Percentiles rank a stretch among this genome's conserved stretches.
Conservation (phyloP, 2,329 filamentous ascomycete species). For the Catunica adiposa region DNA sequence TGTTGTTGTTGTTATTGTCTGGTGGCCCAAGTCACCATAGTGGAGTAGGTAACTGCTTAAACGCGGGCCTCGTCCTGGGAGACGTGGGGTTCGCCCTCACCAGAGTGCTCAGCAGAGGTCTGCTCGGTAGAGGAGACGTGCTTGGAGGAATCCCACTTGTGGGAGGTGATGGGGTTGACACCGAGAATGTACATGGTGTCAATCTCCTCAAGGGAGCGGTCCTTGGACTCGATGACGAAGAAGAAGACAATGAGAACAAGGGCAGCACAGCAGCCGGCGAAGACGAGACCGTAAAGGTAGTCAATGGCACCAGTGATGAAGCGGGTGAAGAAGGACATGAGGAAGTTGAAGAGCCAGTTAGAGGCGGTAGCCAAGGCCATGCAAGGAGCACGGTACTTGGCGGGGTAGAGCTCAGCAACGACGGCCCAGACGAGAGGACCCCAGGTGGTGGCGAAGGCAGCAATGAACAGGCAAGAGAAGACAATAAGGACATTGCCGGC, state of each 20-base stretch:
- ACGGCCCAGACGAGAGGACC: slow-evolving; percentile 53
- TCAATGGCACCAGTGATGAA: slow-evolving; percentile 56
- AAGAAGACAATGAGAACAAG: slow-evolving; percentile 54
- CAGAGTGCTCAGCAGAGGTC: slow-evolving; percentile 14
- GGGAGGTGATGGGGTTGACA: slow-evolving; percentile 33
- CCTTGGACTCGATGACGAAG: slow-evolving; percentile 58
- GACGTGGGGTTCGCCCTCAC: slow-evolving; percentile 11
- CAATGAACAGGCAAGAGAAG: slow-evolving; percentile 53
- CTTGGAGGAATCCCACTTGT: slow-evolving; percentile 21
- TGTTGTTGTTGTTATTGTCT: background rate
- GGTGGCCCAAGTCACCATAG: background rate
- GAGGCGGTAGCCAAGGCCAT: slow-evolving; percentile 40
- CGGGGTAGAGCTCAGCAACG: slow-evolving; percentile 47
- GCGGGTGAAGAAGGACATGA: slow-evolving; percentile 42
- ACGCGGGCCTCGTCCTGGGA: slow-evolving; percentile 12
- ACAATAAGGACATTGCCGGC: slow-evolving; percentile 46
- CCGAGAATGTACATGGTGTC: slow-evolving; percentile 54
- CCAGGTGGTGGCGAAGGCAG: slow-evolving; percentile 52
- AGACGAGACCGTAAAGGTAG: slow-evolving; percentile 55
- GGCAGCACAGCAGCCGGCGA: slow-evolving; percentile 48
- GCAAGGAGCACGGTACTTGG: slow-evolving; percentile 35
- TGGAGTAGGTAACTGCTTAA: background rate
- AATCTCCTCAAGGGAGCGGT: slow-evolving; percentile 56
- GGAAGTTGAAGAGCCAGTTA: slow-evolving; percentile 53
- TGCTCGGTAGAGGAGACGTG: slow-evolving; percentile 12